A percentile compares a stretch with the other conserved stretches of the same genome.
Conservation (phyloP, 257 asterid genomes). For the Nicotiana undulata region DNA sequence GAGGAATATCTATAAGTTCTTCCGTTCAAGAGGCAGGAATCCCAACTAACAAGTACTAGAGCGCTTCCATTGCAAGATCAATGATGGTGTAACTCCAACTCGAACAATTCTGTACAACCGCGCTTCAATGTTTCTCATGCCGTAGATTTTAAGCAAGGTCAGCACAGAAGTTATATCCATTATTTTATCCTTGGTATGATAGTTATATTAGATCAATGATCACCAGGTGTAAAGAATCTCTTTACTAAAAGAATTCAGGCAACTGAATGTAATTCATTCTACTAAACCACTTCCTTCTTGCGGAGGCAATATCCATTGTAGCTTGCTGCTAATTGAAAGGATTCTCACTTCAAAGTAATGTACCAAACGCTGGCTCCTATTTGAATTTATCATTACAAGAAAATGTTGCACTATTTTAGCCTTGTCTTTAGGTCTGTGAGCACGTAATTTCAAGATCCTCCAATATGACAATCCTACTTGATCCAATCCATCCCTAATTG, state of each 20-base stretch:
- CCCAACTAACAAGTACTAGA: neutral
- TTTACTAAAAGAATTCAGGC: neutral
- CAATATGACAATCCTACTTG: neutral
- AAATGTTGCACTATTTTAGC: neutral
- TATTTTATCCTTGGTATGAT: neutral
- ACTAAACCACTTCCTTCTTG: neutral
- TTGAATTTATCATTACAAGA: neutral
- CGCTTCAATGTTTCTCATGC: constrained; percentile 76
- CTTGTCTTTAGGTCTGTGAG: neutral
- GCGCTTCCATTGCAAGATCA: constrained; percentile 69
- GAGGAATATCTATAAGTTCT: neutral
- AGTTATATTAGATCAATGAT: neutral
- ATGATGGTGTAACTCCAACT: constrained; percentile 84
- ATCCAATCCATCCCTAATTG: neutral
- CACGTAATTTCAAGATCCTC: neutral
- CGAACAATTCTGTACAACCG: constrained; percentile 84
- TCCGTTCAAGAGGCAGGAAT: neutral
- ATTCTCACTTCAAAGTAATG: neutral
- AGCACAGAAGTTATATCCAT: neutral
- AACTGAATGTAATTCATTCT: constrained; percentile 2
- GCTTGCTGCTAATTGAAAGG: neutral
- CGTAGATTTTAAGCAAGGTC: constrained; percentile 17
- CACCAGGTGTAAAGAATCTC: neutral
- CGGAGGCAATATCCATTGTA: neutral
- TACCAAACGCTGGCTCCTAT: neutral